Conservation (phyloP, 2,329 filamentous ascomycete species). For the Geoglossum cookeanum region DNA sequence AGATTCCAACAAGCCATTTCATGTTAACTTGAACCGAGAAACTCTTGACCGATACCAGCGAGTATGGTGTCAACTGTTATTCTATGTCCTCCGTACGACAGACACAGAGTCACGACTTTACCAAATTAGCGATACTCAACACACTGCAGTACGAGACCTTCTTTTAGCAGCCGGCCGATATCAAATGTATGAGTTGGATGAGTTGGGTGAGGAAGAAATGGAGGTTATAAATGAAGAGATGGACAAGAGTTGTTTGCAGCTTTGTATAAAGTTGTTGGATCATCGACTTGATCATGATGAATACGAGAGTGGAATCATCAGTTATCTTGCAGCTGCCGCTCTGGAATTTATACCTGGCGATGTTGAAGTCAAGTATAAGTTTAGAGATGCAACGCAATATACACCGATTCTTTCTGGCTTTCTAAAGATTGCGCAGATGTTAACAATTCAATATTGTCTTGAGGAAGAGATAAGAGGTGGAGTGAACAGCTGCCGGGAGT, state of each 20-base stretch:
- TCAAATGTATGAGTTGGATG: neutral
- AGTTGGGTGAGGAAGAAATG: neutral
- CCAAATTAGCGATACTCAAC: neutral
- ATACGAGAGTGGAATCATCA: neutral
- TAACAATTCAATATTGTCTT: conserved; percentile 4
- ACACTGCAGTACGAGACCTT: too few relatives aligned
- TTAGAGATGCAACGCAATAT: conserved; percentile 6
- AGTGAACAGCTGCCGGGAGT: neutral
- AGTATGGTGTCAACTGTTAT: neutral
- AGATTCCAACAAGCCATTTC: neutral
- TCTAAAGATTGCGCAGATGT: conserved; percentile 12
- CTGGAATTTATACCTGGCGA: neutral
- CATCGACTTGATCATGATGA: neutral
- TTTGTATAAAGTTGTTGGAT: neutral
- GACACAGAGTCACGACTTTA: neutral
- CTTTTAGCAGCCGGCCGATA: neutral
- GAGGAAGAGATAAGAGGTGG: neutral
- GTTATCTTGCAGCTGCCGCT: neutral
- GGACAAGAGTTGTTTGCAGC: neutral
- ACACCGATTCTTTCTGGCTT: conserved; percentile 10
- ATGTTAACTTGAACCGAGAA: neutral
- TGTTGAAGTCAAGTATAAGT: neutral
- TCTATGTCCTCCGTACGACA: neutral
- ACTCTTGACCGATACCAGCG: neutral
- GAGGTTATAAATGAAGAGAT: neutral